These are phyloP conservation scores for Cutaneotrichosporon cutaneum DNA, from an alignment of 1,284 basidiomycete genomes.

Conservation along the genomic window DNA sequence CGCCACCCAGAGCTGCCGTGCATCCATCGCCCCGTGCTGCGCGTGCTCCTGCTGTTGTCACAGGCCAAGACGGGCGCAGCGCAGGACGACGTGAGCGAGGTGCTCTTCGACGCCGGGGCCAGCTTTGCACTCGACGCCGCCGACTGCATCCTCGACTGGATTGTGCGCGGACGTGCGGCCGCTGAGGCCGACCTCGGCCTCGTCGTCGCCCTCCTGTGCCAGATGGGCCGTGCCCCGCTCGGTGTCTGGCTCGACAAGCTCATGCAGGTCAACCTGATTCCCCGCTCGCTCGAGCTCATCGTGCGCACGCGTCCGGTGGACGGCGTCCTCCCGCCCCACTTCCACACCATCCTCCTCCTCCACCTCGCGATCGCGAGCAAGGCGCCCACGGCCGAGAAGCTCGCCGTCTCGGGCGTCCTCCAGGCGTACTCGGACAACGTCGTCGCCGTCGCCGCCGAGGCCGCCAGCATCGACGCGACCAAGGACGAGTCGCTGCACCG, in stretches of 20 bases:
- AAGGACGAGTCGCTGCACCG: conserved; percentile 73
- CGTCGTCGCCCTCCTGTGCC: conserved; percentile 41
- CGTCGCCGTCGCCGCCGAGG: conserved; percentile 70
- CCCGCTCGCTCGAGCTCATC: conserved; percentile 71
- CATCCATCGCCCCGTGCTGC: conserved; percentile 77
- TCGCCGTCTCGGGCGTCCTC: conserved; percentile 79
- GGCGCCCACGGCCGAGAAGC: conserved; percentile 72
- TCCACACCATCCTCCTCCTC: conserved; percentile 74
- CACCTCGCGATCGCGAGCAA: conserved; percentile 81
- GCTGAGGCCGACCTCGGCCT: conserved; percentile 37
- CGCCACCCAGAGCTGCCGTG: conserved; percentile 64
- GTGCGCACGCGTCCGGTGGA: conserved; percentile 55
- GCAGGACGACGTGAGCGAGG: conserved; percentile 23
- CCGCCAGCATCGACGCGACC: conserved; percentile 70
- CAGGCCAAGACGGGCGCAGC: conserved; percentile 21
- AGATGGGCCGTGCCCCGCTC: conserved; percentile 30
- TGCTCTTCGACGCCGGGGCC: conserved; percentile 36
- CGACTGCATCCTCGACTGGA: conserved; percentile 39
- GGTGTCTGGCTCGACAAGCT: conserved; percentile 72
- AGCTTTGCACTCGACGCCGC: conserved; percentile 43
- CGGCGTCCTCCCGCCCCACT: conserved; percentile 58
- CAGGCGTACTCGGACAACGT: conserved; percentile 79
- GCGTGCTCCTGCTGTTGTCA: conserved; percentile 71
- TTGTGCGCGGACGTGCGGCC: conserved; percentile 22
- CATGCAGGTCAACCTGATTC: conserved; percentile 77